Evolutionary conservation across 1,139 yeast genomes (phyloP), one percentile per base, ranked within the genome.

Genomic region (Candida smagusa): DNA sequence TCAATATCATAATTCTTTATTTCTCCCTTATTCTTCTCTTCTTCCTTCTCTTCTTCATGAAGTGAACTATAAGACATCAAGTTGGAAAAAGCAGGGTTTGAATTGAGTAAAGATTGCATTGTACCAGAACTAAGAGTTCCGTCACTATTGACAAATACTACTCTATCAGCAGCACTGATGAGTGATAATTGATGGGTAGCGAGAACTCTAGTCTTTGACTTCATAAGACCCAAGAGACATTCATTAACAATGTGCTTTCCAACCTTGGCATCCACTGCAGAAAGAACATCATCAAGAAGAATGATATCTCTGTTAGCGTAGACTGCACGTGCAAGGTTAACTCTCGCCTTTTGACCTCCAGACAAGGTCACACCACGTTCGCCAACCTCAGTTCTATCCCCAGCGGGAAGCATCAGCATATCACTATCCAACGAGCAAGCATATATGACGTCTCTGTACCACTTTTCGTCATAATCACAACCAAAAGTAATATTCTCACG

Each of bases 331-430:
- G 96, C 96, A 41, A 89, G 66, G 49, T 82, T 83, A 48, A 87
- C 77, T 53, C 96, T 73, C 1, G 96, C 95, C 62, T 89, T 89
- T 59, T 89, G 97, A 31, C 97, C 97, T 42, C 97, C 97, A 3
- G 96, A 86, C 30, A 89, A 63, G 0, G 94, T 88, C 47, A 89
- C 85, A 47, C 97, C 97, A 49, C 95, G 77, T 58, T 89, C 97
- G 44, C 97, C 97, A 41, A 89, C 84, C 60, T 88, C 96, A 2
- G 96, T 86, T 37, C 59, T 57, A 54, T 89, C 97, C 39, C 96
- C 92, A 29, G 84, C 94, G 2, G 92, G 87, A 35, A 88, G 65
- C 33, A 72, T 70, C 16, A 78, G 80, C 44, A 88, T 66, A 61
- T 88, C 96, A 31, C 81, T 74, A 28, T 67, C 66, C 40, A 88